Conservation (phyloP, 768 basidiomycete genomes). For the Boletus vermiculosoides region DNA sequence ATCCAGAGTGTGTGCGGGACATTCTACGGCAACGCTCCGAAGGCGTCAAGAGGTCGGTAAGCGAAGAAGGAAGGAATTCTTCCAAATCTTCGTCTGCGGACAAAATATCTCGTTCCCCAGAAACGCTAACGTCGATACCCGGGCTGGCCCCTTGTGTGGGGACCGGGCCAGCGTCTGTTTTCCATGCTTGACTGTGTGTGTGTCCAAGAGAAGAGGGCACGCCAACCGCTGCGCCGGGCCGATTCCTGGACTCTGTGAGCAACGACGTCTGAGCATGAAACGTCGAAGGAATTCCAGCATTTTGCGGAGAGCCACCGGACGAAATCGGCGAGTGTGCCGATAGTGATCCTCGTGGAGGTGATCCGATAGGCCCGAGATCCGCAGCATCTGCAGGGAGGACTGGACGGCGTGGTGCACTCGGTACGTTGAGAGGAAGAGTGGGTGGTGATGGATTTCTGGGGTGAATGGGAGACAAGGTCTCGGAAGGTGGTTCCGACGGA, state of each 20-base stretch:
- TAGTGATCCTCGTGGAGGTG: conserved; percentile 57
- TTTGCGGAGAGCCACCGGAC: conserved; percentile 38
- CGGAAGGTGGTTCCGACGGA: conserved; percentile 6
- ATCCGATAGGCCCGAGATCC: conserved; percentile 83
- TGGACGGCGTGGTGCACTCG: conserved; percentile 49
- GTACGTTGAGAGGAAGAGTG: conserved; percentile 52
- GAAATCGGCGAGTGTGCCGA: conserved; percentile 55
- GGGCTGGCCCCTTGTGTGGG: conserved; percentile 19
- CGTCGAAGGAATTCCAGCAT: conserved; percentile 54
- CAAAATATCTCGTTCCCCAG: conserved; percentile 45
- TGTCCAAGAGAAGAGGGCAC: conserved; percentile 63
- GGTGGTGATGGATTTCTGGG: conserved; percentile 41
- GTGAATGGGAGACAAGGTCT: conserved; percentile 13
- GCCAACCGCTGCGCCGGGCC: conserved; percentile 37
- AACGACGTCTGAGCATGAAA: conserved; percentile 70
- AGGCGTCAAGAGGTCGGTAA: conserved; percentile 87
- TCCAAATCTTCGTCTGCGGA: conserved; percentile 69
- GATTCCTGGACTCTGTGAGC: conserved; percentile 38
- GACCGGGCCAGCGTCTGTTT: conserved; percentile 24
- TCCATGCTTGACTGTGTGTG: conserved; percentile 27
- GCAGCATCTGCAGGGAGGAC: conserved; percentile 37
- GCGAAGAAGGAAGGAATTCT: conserved; percentile 84
- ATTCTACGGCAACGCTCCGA: conserved; percentile 82
- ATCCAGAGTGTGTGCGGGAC: conserved; percentile 65
- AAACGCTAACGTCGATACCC: conserved; percentile 17